Evolutionary conservation across 495 filamentous ascomycete genomes (phyloP).

Genomic region (Pseudomonodictys pantanalensis): DNA sequence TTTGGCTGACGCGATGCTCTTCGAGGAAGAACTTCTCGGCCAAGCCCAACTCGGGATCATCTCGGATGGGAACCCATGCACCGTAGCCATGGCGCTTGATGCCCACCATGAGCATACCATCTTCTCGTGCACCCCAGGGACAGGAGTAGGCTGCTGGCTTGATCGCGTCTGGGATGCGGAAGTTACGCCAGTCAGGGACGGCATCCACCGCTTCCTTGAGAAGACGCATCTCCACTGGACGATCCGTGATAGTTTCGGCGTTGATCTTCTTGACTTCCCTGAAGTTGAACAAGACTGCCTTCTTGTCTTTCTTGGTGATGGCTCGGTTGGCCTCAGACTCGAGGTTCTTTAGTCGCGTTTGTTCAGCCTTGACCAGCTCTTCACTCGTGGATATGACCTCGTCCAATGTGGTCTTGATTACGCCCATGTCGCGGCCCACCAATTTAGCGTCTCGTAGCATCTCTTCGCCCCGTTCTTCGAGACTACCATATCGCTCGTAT

Average conservation of each 20-base stretch:
- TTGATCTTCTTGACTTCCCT: conserved; percentile 89
- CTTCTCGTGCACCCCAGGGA: conserved; percentile 82
- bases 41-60: conserved; percentile 83
- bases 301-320: conserved; percentile 91
- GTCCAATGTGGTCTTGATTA: conserved; percentile 65
- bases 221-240: conserved; percentile 81
- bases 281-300: conserved; percentile 91
- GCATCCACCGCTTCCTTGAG: conserved; percentile 67
- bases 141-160: conserved; percentile 85
- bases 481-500: conserved; percentile 81
- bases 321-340: conserved; percentile 69
- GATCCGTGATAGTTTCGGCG: conserved; percentile 87
- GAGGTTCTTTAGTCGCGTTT: conserved; percentile 54
- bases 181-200: conserved; percentile 64
- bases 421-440: conserved; percentile 70
- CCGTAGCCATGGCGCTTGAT: conserved; percentile 92
- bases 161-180: conserved; percentile 84
- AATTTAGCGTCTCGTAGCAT: conserved; percentile 82
- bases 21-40: conserved; percentile 94
- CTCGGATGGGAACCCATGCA: conserved; percentile 87
- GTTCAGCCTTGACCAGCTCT: conserved; percentile 66
- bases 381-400: conserved; percentile 72
- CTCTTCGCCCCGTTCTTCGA: conserved; percentile 82
- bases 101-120: conserved; percentile 94
- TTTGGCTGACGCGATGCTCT: conserved; percentile 96